phyloP scores from a whole-genome alignment of 768 basidiomycete genomes.

The Kwoniella dendrophila region DNA sequence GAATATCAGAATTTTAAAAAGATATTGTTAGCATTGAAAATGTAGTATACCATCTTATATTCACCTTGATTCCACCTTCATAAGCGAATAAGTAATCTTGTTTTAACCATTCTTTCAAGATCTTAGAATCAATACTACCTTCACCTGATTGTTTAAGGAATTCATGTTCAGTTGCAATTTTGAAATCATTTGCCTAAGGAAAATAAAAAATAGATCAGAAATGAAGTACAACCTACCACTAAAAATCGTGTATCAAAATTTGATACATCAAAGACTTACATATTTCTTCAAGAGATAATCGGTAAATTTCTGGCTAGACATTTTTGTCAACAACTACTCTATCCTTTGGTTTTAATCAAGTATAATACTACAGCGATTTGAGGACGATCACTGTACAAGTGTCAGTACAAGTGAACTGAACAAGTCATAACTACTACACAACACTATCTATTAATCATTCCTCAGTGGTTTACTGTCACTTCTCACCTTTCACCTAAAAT shows the following conservation, averaged over 20 bases:
- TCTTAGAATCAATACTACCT: slow-evolving; percentile 60
- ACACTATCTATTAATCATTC: no score
- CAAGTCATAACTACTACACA: no score
- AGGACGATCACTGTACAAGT: no score
- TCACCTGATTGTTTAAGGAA: slow-evolving; percentile 66
- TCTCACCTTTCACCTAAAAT: no score
- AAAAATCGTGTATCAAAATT: not conserved
- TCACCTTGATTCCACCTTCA: slow-evolving; percentile 67
- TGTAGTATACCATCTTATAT: not conserved
- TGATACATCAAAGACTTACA: not conserved
- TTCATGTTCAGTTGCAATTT: slow-evolving; percentile 61
- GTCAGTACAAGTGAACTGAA: no score
- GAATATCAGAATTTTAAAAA: not conserved
- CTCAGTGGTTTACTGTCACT: no score
- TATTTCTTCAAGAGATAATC: slow-evolving; percentile 16
- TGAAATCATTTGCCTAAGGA: slow-evolving; percentile 55
- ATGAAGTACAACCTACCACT: no score
- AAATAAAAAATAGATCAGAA: no score
- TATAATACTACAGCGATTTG: no score
- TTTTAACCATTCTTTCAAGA: slow-evolving; percentile 67
- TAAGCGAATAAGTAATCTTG: slow-evolving; percentile 76
- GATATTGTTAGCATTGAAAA: not conserved
- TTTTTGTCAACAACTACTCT: no score
- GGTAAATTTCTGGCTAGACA: slow-evolving; percentile 2
- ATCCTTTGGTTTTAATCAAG: no score